Evolutionary conservation across 768 basidiomycete genomes (phyloP), one percentile per base, ranked within the genome.

Genomic region (Lentinula sp.): DNA sequence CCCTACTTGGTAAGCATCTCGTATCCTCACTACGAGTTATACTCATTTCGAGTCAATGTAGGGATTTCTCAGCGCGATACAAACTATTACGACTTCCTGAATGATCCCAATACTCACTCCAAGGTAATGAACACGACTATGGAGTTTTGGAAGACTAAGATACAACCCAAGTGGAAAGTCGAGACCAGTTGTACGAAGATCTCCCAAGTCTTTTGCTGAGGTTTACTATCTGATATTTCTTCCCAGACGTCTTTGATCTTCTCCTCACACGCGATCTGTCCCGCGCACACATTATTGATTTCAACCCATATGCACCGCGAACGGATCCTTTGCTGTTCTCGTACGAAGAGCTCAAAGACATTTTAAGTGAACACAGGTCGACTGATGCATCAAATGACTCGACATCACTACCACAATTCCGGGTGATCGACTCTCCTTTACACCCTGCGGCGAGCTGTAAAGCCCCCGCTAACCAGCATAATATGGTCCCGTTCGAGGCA

Each of bases 401-500:
- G 11, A 59, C 58, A 15, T 49, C 68, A 32, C 63, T 66, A n/a
- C 76, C 85, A 0, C 74, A 76, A 59, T 70, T 90, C 32, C 80
- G 82, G 45, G 84, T 89, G 42, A 87, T 96, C 57, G 86, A 93
- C 67, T 92, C 90, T 0, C 79, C 78, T 2, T 71, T 80, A 5
- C 93, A 96, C 70, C 91, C 91, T 0, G 80, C 80, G 1, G 87
- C 85, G 0, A 75, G 75, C 15, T 76, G 80, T 39, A 91, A 86
- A 63, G 83, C 86, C 1, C 95, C 95, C 2, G 75, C 80, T 1
- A 76, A 91, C 69, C 88, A 89, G 65, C 91, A 91, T 71, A 96
- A 94, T 67, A 95, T 94, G 88, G 79, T 95, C 35, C 96, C 95
- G 8, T 80, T 93, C 52, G 95, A 98, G 67, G 91, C 90, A 3